phyloP scores from a whole-genome alignment of 2,329 filamentous ascomycete species.

The Fragosphaeria purpurea region DNA sequence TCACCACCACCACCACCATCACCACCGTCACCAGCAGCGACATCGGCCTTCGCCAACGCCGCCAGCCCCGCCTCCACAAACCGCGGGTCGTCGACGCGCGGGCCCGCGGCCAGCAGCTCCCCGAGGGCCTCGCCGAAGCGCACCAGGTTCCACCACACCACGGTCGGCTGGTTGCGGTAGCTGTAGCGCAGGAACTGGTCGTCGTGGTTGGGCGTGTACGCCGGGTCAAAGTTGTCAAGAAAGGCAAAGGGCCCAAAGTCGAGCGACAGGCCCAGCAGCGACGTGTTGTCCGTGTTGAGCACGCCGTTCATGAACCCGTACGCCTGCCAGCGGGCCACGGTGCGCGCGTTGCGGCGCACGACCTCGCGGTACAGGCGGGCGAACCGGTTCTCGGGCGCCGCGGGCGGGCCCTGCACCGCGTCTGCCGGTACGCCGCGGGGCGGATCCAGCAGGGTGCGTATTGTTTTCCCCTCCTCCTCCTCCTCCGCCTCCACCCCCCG shows the following conservation, averaged over 20 bases:
- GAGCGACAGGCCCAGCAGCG: constrained; percentile 75
- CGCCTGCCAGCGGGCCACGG: constrained; percentile 89
- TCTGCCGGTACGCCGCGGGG: constrained; percentile 16
- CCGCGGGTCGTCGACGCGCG: constrained; percentile 56
- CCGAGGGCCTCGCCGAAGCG: constrained; percentile 81
- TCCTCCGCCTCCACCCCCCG: constrained; percentile 32
- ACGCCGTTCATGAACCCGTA: constrained; percentile 99
- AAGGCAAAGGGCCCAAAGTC: constrained; percentile 98
- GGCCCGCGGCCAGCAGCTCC: constrained; percentile 73
- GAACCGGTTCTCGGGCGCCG: constrained; percentile 74
- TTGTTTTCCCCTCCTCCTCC: no score
- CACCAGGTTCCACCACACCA: constrained; percentile 98
- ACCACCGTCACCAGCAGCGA: neutral
- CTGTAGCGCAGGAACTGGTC: constrained; percentile 79
- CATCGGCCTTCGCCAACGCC: constrained; percentile 9
- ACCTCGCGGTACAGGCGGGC: constrained; percentile 80
- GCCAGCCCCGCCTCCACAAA: constrained; percentile 65
- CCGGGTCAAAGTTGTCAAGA: constrained; percentile 90
- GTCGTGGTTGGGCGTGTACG: constrained; percentile 95
- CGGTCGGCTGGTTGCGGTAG: constrained; percentile 87
- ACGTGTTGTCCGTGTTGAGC: constrained; percentile 96
- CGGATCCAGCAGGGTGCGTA: constrained; percentile 3
- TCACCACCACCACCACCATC: neutral
- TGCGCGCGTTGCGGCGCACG: constrained; percentile 71
- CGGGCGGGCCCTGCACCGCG: constrained; percentile 23